A percentile compares a stretch with the other conserved stretches of the same genome.
phyloP scores from a whole-genome alignment of 2,329 filamentous ascomycete species.

The Tolypocladium album region DNA sequence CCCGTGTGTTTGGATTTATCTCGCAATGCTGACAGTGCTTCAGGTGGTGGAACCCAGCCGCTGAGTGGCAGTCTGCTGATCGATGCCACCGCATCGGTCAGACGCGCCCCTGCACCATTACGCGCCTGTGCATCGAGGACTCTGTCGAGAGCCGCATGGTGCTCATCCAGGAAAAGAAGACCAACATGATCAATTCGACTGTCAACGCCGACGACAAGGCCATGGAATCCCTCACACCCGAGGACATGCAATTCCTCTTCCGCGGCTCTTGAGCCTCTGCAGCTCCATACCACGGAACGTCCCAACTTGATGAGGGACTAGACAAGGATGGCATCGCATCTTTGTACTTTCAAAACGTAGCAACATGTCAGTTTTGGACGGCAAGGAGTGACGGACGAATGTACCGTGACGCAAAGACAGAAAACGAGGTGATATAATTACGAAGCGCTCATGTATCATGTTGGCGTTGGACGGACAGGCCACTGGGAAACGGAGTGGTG shows the following conservation, averaged over 20 bases:
- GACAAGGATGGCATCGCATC: neutral
- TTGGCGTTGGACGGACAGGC: neutral
- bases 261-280: constrained; percentile 39
- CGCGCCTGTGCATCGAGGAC: constrained; percentile 89
- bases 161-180: constrained; percentile 94
- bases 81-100: constrained; percentile 92
- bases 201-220: constrained; percentile 87
- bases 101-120: constrained; percentile 86
- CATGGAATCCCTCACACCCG: constrained; percentile 80
- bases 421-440: too few species aligned
- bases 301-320: neutral
- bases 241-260: constrained; percentile 96
- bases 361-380: neutral
- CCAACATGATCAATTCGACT: constrained; percentile 93
- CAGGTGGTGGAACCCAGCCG: constrained; percentile 99
- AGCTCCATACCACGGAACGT: neutral
- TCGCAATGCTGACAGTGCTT: constrained; percentile 11
- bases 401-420: neutral
- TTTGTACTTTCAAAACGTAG: neutral
- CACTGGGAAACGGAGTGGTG: neutral
- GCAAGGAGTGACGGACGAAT: neutral
- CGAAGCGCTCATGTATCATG: neutral
- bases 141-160: constrained; percentile 96
- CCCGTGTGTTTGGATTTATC: neutral
- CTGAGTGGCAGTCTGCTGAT: constrained; percentile 96